Evolutionary conservation across 75 land plant genomes (phyloP).

Genomic region (Pinus albicaulis): DNA sequence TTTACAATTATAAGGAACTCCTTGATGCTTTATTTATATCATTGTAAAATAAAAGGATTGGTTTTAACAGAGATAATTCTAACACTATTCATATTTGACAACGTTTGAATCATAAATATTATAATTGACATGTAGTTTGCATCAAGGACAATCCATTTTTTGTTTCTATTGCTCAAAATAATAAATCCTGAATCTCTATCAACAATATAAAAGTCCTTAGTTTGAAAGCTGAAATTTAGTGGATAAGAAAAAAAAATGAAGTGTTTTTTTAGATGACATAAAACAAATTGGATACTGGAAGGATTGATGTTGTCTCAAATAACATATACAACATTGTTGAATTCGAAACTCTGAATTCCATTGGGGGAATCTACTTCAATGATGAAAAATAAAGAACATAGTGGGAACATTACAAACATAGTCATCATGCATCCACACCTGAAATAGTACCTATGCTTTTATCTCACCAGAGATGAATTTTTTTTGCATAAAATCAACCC

Average conservation of each 20-base stretch:
- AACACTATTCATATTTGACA: background rate
- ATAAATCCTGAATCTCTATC: background rate
- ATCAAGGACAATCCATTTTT: background rate
- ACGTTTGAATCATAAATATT: background rate
- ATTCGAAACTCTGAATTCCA: background rate
- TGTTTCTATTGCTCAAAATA: background rate
- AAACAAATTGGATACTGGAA: background rate
- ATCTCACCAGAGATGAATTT: background rate
- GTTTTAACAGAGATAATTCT: background rate
- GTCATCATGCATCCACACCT: background rate
- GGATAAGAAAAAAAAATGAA: background rate
- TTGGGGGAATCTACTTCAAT: background rate
- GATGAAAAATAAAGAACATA: background rate
- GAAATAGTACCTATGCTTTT: background rate
- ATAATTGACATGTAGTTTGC: background rate
- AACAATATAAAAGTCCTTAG: background rate
- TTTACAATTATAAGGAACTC: too few relatives aligned
- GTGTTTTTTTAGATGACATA: background rate
- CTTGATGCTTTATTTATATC: background rate
- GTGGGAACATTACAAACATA: background rate
- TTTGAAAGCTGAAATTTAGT: background rate
- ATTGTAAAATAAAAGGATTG: background rate
- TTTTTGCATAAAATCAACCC: background rate
- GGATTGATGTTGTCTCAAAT: background rate
- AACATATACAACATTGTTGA: background rate